These are phyloP conservation scores for Trichosporon inkin DNA, from an alignment of 1,284 basidiomycete species.

Conservation along the genomic window DNA sequence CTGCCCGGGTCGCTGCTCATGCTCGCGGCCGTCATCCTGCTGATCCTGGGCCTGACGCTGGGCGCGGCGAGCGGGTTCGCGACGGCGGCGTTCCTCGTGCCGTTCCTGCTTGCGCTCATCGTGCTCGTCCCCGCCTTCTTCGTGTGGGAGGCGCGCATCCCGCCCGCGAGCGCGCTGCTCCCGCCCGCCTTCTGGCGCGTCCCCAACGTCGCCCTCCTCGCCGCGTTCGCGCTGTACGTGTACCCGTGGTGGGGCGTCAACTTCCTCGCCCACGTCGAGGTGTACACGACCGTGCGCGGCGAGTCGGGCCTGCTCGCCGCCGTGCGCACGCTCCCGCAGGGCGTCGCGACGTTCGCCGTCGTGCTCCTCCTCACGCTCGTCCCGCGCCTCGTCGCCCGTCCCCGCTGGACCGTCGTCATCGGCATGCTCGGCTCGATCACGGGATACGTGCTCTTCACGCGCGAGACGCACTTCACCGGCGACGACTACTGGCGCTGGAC, in stretches of 20 bases:
- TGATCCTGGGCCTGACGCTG: slow-evolving; percentile 46
- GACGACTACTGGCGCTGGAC: slow-evolving; percentile 42
- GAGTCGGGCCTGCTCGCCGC: slow-evolving; percentile 33
- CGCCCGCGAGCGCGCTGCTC: slow-evolving; percentile 37
- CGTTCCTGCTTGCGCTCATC: slow-evolving; percentile 39
- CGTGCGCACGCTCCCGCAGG: slow-evolving; percentile 32
- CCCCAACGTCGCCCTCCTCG: slow-evolving; percentile 42
- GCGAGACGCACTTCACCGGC: slow-evolving; percentile 21
- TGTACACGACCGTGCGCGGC: slow-evolving; percentile 20
- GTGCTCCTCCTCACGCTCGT: slow-evolving; percentile 17
- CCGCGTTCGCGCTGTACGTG: slow-evolving; percentile 35
- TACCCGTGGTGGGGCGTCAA: slow-evolving; percentile 42
- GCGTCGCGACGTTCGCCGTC: slow-evolving; percentile 22
- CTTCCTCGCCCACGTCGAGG: slow-evolving; percentile 27
- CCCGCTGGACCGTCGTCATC: slow-evolving; percentile 29
- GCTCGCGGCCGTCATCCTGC: slow-evolving; percentile 38
- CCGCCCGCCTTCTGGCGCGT: slow-evolving; percentile 40
- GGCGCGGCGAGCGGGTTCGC: slow-evolving; percentile 42
- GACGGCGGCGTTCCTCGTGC: slow-evolving; percentile 44
- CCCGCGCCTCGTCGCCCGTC: slow-evolving; percentile 24
- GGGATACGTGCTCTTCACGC: slow-evolving; percentile 33
- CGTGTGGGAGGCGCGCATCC: slow-evolving; percentile 34
- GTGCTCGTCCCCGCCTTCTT: slow-evolving; percentile 38
- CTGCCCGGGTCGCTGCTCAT: slow-evolving; percentile 36
- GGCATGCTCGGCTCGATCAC: slow-evolving; percentile 27